Conservation (phyloP, 306 rosid species). For the Lathyrus tuberosus region DNA sequence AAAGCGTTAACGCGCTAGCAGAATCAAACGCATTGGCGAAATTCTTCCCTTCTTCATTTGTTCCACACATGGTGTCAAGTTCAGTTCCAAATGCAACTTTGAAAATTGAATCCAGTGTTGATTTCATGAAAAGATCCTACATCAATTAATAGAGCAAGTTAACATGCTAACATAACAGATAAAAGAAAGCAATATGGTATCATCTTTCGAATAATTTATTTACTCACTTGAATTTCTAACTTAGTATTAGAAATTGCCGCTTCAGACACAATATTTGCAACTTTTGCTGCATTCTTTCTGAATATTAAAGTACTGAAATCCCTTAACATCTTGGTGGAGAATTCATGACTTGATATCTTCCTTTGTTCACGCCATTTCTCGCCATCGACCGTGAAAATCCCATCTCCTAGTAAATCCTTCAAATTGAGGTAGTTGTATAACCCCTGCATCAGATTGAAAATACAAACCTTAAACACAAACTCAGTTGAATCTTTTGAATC, state of each 20-base stretch:
- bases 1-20: constrained; percentile 59
- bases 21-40: constrained; percentile 66
- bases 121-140: constrained; percentile 67
- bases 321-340: constrained; percentile 68
- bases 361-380: constrained; percentile 87
- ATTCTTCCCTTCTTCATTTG: constrained; percentile 68
- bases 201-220: constrained; percentile 17
- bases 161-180: constrained; percentile 19
- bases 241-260: constrained; percentile 48
- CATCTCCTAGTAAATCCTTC: constrained; percentile 87
- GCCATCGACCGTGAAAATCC: constrained; percentile 83
- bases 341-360: constrained; percentile 70
- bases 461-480: too few species aligned
- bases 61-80: constrained; percentile 79
- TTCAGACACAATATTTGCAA: constrained; percentile 63
- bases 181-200: constrained; percentile 4
- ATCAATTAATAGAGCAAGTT: constrained; percentile 16
- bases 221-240: constrained; percentile 67
- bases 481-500: too few species aligned
- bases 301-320: constrained; percentile 63
- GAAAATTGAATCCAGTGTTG: constrained; percentile 71
- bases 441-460: too few species aligned
- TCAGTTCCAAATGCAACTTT: constrained; percentile 81
- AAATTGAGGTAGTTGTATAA: constrained; percentile 57
- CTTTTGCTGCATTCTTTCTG: constrained; percentile 66